Evolutionary conservation across 1,284 basidiomycete genomes (phyloP), one percentile per base, ranked within the genome.

Genomic region (Lignosus rhinocerotis): DNA sequence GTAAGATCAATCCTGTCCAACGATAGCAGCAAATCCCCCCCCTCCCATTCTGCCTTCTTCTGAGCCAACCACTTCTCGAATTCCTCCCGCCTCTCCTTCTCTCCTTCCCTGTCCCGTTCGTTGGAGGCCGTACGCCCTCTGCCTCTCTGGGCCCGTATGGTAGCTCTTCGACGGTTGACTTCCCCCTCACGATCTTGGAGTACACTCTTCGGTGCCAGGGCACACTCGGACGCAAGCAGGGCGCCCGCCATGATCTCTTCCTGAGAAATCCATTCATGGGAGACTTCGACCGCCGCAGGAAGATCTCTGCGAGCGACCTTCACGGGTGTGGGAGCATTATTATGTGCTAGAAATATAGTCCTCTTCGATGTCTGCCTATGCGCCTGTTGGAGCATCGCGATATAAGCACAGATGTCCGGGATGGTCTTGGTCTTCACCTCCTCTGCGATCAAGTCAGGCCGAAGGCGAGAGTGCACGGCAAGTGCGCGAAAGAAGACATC

Each of bases 361-460:
- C 11, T n/a, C 14, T 42, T 30, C 1, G 43, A 41, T 4, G 32
- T 34, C 11, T 59, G 55, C n/a, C 41, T 36, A 3, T 48, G 41
- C 10, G 72, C 79, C 6, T 73, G 62, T 17, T 81, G 78, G 19
- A 92, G 76, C 12, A 74, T 51, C 25, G 81, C 75, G 55, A 92
- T 72, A 65, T 89, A 92, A 4, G 79, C 70, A 51, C 78, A 81
- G 30, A 92, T 85, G 53, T 91, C 86, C 14, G 78, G 67, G 2
- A 81, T 72, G 12, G 76, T 80, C 72, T 90, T 92, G n/a, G 82
- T 83, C 55, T 74, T 74, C 36, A 91, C 74, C 51, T 81, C 80
- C n/a, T 73, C 75, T 0, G 88, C 83, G 54, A 92, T 87, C 46
- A 92, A 76, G 69, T 93, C 90, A 1, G 88, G 86, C 19, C 88